phyloP scores from a whole-genome alignment of 306 rosid genomes.

The Albizia julibrissin region DNA sequence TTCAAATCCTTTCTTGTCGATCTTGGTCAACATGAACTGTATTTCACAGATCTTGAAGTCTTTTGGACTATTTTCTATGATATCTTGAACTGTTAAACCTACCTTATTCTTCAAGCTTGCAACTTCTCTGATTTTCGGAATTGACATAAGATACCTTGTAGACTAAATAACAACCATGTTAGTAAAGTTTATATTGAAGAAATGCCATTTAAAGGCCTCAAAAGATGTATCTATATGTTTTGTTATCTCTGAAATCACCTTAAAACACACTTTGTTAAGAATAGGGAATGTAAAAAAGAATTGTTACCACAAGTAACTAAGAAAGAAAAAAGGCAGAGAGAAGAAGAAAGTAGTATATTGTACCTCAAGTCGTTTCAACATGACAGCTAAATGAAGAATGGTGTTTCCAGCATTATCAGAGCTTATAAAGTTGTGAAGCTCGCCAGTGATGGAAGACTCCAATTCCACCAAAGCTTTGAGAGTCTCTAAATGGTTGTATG shows the following conservation, averaged over 20 bases:
- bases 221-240: no score
- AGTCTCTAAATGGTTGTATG: background rate
- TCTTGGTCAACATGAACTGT: background rate
- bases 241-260: no score
- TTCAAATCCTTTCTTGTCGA: background rate
- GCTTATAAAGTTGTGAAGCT: background rate
- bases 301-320: background rate
- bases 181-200: background rate
- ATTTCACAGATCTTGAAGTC: background rate
- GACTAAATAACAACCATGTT: background rate
- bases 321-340: background rate
- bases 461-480: slow-evolving; percentile 10
- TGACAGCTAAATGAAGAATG: background rate
- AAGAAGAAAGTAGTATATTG: background rate
- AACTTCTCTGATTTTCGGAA: background rate
- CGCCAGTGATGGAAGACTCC: background rate
- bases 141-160: background rate
- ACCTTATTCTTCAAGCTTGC: background rate
- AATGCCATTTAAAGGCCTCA: no score
- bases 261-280: background rate
- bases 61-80: background rate
- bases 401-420: background rate
- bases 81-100: background rate
- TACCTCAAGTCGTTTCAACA: background rate
- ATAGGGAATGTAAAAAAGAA: background rate